These are phyloP conservation scores for Erythrophleum fordii DNA, from an alignment of 306 rosid species.

Conservation along the genomic window DNA sequence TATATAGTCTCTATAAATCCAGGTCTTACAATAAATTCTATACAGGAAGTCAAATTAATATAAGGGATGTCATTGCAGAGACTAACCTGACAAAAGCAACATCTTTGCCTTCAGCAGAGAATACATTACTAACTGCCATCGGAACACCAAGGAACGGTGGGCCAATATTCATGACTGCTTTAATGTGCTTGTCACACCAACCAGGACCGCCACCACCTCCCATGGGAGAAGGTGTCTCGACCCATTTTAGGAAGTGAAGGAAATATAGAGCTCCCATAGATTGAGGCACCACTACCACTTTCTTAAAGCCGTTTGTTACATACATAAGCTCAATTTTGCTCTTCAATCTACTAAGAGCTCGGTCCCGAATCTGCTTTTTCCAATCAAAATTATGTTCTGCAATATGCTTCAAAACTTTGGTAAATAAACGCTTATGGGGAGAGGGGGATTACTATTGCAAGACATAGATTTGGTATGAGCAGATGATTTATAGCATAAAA, in stretches of 20 bases:
- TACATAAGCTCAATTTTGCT: constrained; percentile 80
- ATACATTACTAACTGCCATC: constrained; percentile 58
- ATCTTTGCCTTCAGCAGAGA: constrained; percentile 70
- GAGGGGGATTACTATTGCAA: neutral
- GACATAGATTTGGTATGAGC: neutral
- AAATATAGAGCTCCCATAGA: constrained; percentile 77
- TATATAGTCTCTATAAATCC: neutral
- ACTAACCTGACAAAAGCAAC: constrained; percentile 64
- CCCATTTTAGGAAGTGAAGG: constrained; percentile 93
- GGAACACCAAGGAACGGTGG: constrained; percentile 84
- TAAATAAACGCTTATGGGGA: neutral
- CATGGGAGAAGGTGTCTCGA: constrained; percentile 68
- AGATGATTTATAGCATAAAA: neutral
- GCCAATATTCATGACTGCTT: constrained; percentile 78
- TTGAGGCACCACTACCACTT: constrained; percentile 90
- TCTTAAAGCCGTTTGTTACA: constrained; percentile 65
- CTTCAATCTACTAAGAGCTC: constrained; percentile 76
- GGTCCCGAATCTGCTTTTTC: constrained; percentile 70
- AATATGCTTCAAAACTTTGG: neutral
- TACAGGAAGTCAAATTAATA: constrained; percentile 28
- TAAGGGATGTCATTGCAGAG: constrained; percentile 31
- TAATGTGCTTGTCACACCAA: constrained; percentile 83
- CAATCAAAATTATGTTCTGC: constrained; percentile 39
- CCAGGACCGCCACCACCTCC: constrained; percentile 81
- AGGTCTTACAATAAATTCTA: neutral